phyloP scores from a whole-genome alignment of 1,139 yeast species.

The Citeromyces hawaiiensis region DNA sequence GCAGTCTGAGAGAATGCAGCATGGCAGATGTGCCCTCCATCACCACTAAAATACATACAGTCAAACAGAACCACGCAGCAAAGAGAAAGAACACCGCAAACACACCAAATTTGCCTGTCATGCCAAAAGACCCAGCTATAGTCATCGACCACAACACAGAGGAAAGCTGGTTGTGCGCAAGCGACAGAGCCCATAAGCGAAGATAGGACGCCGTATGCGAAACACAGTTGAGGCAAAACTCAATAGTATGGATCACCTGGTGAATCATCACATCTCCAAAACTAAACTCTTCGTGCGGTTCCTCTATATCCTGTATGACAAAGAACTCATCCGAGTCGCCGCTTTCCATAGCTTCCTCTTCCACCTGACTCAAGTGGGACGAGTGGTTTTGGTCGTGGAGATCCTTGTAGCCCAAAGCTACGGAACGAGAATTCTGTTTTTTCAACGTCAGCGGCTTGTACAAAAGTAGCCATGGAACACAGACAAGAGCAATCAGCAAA shows the following conservation, averaged over 20 bases:
- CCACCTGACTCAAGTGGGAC: slow-evolving; percentile 13
- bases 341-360: slow-evolving; percentile 12
- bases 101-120: slow-evolving; percentile 57
- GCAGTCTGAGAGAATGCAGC: slow-evolving; percentile 92
- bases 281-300: slow-evolving; percentile 38
- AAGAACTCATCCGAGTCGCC: slow-evolving; percentile 11
- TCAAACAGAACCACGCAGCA: slow-evolving; percentile 89
- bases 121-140: slow-evolving; percentile 66
- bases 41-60: slow-evolving; percentile 80
- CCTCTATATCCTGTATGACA: slow-evolving; percentile 21
- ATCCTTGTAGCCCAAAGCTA: slow-evolving; percentile 13
- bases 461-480: slow-evolving; percentile 90
- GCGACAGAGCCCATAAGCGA: slow-evolving; percentile 92
- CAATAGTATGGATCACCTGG: slow-evolving; percentile 97
- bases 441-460: slow-evolving; percentile 64
- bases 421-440: slow-evolving; percentile 8
- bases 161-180: slow-evolving; percentile 94
- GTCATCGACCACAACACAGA: slow-evolving; percentile 97
- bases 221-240: slow-evolving; percentile 93
- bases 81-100: slow-evolving; percentile 64
- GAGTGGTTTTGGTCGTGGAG: slow-evolving; percentile 9
- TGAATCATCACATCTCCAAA: slow-evolving; percentile 94
- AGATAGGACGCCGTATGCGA: slow-evolving; percentile 97
- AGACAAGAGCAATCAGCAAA: slow-evolving; percentile 64
- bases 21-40: slow-evolving; percentile 99